These are phyloP conservation scores for Aegilops umbellulata DNA, from an alignment of 176 grass and related monocot species.

Conservation along the genomic window DNA sequence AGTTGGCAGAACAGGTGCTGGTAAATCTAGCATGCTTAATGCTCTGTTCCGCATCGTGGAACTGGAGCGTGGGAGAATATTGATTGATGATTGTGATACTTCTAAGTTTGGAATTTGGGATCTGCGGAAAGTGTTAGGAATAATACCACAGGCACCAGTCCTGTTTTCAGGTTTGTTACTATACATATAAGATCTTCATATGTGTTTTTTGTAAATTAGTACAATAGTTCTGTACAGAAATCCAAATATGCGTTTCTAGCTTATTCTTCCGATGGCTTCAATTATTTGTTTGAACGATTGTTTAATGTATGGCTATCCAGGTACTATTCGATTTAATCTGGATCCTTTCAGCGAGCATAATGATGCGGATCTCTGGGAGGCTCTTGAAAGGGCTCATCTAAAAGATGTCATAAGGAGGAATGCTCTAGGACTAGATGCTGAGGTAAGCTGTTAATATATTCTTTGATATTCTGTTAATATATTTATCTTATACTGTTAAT, in stretches of 20 bases:
- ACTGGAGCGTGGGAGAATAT: slow-evolving; percentile 72
- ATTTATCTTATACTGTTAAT: background rate
- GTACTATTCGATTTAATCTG: slow-evolving; percentile 95
- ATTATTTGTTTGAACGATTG: background rate
- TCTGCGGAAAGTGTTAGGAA: slow-evolving; percentile 88
- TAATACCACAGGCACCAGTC: slow-evolving; percentile 94
- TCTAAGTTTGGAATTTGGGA: slow-evolving; percentile 96
- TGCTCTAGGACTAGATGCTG: slow-evolving; percentile 80
- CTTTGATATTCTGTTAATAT: background rate
- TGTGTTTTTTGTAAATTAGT: background rate
- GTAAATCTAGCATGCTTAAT: slow-evolving; percentile 99
- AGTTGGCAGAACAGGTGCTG: slow-evolving; percentile 95
- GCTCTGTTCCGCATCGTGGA: slow-evolving; percentile 94
- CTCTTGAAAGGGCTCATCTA: slow-evolving; percentile 94
- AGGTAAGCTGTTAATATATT: slow-evolving; percentile 47
- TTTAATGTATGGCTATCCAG: slow-evolving; percentile 33
- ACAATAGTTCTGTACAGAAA: background rate
- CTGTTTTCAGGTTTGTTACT: slow-evolving; percentile 87
- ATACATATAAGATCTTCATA: background rate
- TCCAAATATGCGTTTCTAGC: background rate
- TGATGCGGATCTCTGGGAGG: slow-evolving; percentile 97
- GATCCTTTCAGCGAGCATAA: slow-evolving; percentile 98
- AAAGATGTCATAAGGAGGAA: slow-evolving; percentile 97
- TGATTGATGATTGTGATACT: slow-evolving; percentile 78
- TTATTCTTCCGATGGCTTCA: background rate